These are phyloP conservation scores for Boletus rex-veris DNA, from an alignment of 768 basidiomycete species.

Conservation along the genomic window DNA sequence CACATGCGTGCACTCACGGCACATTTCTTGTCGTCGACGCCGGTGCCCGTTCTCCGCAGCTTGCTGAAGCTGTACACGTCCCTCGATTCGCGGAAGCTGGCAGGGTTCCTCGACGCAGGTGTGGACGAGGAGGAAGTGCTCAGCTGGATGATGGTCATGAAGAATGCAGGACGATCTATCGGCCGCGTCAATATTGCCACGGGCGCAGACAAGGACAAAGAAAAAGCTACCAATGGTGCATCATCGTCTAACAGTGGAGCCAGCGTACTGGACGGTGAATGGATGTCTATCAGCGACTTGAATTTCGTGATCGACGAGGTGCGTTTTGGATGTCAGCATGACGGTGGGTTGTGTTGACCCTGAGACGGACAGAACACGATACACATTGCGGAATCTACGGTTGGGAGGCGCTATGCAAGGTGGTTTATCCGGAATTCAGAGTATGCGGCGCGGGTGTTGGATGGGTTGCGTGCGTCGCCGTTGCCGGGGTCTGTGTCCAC, in stretches of 20 bases:
- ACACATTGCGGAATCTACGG: conserved; percentile 91
- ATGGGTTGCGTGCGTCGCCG: conserved; percentile 63
- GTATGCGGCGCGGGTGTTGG: conserved; percentile 82
- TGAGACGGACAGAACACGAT: conserved; percentile 76
- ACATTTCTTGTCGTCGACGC: conserved; percentile 70
- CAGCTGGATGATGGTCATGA: conserved; percentile 96
- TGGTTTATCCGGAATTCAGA: conserved; percentile 98
- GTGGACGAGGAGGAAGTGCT: conserved; percentile 92
- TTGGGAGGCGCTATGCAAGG: conserved; percentile 89
- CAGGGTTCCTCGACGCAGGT: conserved; percentile 73
- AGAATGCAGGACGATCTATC: conserved; percentile 78
- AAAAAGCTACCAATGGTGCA: conserved; percentile 16
- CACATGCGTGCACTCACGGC: conserved; percentile 83
- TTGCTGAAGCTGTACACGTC: conserved; percentile 95
- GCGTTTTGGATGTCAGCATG: conserved; percentile 22
- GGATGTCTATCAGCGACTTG: conserved; percentile 86
- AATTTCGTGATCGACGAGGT: conserved; percentile 96
- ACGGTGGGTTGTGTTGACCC: not conserved
- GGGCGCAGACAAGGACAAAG: conserved; percentile 40
- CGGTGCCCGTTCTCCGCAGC: conserved; percentile 82
- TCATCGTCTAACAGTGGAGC: conserved; percentile 26
- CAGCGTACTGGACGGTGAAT: conserved; percentile 78
- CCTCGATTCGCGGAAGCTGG: conserved; percentile 86
- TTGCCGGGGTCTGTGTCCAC: conserved; percentile 38
- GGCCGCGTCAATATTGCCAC: conserved; percentile 41